A percentile compares a stretch with the other conserved stretches of the same genome.
These are phyloP conservation scores for Melampsora occidentalis DNA, from an alignment of 1,284 basidiomycete genomes.

Conservation along the genomic window DNA sequence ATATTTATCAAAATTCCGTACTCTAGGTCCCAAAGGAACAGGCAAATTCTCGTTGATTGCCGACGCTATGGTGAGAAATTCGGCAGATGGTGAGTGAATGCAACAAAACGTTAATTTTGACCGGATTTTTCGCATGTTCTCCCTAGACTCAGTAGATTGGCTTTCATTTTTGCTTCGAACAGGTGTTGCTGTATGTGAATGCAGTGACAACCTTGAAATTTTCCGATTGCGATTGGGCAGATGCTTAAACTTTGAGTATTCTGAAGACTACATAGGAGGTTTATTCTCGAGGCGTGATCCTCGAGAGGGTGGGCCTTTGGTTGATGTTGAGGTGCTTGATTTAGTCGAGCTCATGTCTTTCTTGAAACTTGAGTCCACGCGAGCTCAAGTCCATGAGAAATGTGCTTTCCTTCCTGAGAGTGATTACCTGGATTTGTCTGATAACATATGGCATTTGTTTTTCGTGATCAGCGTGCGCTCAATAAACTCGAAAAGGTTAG, in stretches of 20 bases:
- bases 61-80: slow-evolving; percentile 40
- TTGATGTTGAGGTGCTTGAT: slow-evolving; percentile 38
- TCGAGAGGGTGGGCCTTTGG: slow-evolving; percentile 39
- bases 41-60: slow-evolving; percentile 43
- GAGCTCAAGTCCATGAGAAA: not conserved
- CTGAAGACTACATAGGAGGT: slow-evolving; percentile 42
- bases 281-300: slow-evolving; percentile 40
- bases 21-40: slow-evolving; percentile 38
- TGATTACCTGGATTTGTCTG: not conserved
- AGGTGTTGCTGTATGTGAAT: slow-evolving; percentile 43
- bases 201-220: slow-evolving; percentile 41
- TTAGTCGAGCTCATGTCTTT: not conserved
- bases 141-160: too few species aligned
- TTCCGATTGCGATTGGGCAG: slow-evolving; percentile 36
- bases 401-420: not conserved
- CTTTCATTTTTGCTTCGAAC: not conserved
- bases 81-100: slow-evolving; percentile 26
- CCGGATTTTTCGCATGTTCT: too few species aligned
- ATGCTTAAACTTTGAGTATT: slow-evolving; percentile 43
- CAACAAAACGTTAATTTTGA: too few species aligned
- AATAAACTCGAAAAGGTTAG: slow-evolving; percentile 43
- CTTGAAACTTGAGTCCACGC: not conserved
- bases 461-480: slow-evolving; percentile 17
- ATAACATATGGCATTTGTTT: not conserved
- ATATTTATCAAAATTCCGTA: not conserved